Conservation (phyloP, 192 early-diverging fungal species). For the Obelidium mucronatum region DNA sequence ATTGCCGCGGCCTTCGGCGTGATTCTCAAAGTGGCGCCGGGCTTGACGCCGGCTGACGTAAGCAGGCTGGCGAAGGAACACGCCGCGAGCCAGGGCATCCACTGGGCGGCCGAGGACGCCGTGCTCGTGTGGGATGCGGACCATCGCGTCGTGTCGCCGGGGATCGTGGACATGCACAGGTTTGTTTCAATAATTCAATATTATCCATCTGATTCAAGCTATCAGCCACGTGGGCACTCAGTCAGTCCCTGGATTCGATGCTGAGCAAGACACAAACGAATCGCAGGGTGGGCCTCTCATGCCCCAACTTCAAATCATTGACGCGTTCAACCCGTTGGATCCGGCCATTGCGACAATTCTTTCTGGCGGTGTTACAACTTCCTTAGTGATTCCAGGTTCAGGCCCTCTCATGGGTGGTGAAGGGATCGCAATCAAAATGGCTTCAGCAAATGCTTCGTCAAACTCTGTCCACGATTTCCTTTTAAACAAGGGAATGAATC, state of each 20-base stretch:
- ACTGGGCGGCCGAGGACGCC: background rate
- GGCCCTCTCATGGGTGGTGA: constrained; percentile 82
- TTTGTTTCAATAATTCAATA: too few relatives aligned
- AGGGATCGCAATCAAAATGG: constrained; percentile 69
- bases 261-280: constrained; percentile 71
- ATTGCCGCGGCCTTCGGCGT: background rate
- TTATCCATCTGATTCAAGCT: too few relatives aligned
- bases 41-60: background rate
- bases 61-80: background rate
- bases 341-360: constrained; percentile 62
- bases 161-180: constrained; percentile 79
- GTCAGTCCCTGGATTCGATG: constrained; percentile 68
- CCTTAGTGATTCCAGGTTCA: constrained; percentile 76
- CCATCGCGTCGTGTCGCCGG: constrained; percentile 74
- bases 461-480: constrained; percentile 73
- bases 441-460: constrained; percentile 48
- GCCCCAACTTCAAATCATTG: constrained; percentile 72
- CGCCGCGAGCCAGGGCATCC: background rate
- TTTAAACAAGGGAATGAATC: constrained; percentile 56
- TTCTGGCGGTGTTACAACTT: constrained; percentile 77
- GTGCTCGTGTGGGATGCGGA: constrained; percentile 54
- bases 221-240: constrained; percentile 64
- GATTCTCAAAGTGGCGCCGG: background rate
- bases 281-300: constrained; percentile 57
- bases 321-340: constrained; percentile 75